Base-by-base conservation (phyloP, 805 yeast species). In the Tetrapisispora pingtungensis region DNA sequence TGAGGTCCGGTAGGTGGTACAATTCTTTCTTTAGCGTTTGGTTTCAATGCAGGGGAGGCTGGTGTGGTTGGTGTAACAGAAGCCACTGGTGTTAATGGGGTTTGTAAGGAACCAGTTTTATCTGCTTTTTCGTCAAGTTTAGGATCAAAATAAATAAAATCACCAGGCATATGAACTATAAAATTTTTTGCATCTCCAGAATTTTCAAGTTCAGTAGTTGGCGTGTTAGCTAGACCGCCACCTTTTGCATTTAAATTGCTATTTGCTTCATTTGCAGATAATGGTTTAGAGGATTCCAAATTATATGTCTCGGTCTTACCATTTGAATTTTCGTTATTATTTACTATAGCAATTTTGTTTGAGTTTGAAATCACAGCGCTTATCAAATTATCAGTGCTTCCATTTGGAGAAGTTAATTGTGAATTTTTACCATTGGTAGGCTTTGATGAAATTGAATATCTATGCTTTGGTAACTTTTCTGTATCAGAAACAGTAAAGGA, bases 361-460 rank as follows among this genome's bases (percentile, higher is more conserved):
- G 34, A 10, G 18, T 32, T 32, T 15, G 34, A 8, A 32, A 15
- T 15, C 6, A 14, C 19, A 8, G 10, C 4, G 10, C 19, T n/a
- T 2, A 24, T 8, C 10, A 40, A 18, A 40, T 24, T 40, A 26
- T 40, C 43, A 5, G 40, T 30, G 15, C 46, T 50, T 12, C 45
- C 46, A 26, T 45, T 44, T 27, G 56, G 51, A n/a, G 58, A 47
- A 42, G 49, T 44, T 36, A 46, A 27, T 36, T 40, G 43, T 40
- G 52, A 30, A 33, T 40, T 26, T 34, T 35, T 42, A 7, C 45
- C 50, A 28, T 41, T 46, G 15, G 28, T 33, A 33, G 80, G 77
- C 48, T 73, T 65, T 1, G 77, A 72, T 37, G 77, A 71, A 42
- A 77, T 75, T 1, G 81, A 76, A n/a, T 79, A 78, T 45, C 82